Conservation (phyloP, 495 filamentous ascomycete genomes). For the Podospora anserina region DNA sequence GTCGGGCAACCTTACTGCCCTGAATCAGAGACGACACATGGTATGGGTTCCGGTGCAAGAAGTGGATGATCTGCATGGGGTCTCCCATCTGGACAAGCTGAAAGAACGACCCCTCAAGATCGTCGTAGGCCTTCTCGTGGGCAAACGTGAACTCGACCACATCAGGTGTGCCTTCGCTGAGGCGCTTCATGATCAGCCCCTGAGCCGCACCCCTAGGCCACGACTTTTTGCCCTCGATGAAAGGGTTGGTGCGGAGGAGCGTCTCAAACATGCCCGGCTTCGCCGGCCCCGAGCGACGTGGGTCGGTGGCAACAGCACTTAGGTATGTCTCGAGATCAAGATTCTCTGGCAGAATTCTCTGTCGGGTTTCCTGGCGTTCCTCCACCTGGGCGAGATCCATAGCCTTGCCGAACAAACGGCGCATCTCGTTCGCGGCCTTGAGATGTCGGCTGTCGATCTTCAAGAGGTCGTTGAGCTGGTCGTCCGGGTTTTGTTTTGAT, state of each 20-base stretch:
- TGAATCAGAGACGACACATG: slow-evolving; percentile 91
- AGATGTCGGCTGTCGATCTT: slow-evolving; percentile 74
- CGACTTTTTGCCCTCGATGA: slow-evolving; percentile 85
- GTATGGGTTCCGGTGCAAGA: slow-evolving; percentile 58
- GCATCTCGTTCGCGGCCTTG: slow-evolving; percentile 91
- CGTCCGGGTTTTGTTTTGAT: background rate
- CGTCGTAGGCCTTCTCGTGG: slow-evolving; percentile 73
- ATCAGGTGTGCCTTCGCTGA: slow-evolving; percentile 47
- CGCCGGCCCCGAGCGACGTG: slow-evolving; percentile 46
- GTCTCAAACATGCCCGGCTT: slow-evolving; percentile 54
- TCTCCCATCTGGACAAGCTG: slow-evolving; percentile 77
- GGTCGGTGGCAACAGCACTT: slow-evolving; percentile 47
- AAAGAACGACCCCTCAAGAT: slow-evolving; percentile 72
- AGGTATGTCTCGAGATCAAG: slow-evolving; percentile 70
- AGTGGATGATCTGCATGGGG: slow-evolving; percentile 57
- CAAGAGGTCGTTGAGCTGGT: slow-evolving; percentile 56
- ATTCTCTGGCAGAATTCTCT: slow-evolving; percentile 52
- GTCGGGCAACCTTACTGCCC: slow-evolving; percentile 85
- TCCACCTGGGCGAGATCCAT: slow-evolving; percentile 61
- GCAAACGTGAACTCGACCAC: slow-evolving; percentile 67
- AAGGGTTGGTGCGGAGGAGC: slow-evolving; percentile 69
- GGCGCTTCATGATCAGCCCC: slow-evolving; percentile 78
- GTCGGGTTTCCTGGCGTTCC: slow-evolving; percentile 40
- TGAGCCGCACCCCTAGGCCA: slow-evolving; percentile 81
- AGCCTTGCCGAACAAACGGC: slow-evolving; percentile 81